Base-by-base conservation (phyloP, 305 asterid genomes). In the Fraxinus floribunda region DNA sequence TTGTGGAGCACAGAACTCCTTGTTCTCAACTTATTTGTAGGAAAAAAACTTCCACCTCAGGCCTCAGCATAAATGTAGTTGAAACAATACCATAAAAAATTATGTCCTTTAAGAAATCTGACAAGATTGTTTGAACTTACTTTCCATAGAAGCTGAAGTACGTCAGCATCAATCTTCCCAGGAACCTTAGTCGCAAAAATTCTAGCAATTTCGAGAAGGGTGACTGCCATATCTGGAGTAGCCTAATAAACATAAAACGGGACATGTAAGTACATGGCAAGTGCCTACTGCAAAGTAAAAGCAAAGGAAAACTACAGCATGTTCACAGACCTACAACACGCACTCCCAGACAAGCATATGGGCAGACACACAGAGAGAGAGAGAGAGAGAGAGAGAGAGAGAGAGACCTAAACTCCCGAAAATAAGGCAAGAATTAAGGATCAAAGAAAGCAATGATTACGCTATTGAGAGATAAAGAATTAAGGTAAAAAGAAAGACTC, bases 201-300 rank as follows among this genome's bases (percentile, higher is more conserved):
- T 88, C 99, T 89, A 85, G 98, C 99, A 83, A 96, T 92, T 90
- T 96, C 98, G 81, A 96, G 98, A 90, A 96, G 98, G 73, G 99
- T 96, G 81, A 96, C 98, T 29, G 99, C 99, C 99, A 96, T 94
- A 88, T 92, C 99, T 73, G 99, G 99, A 81, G 98, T 96, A 84
- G 99, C 99, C 99, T 96, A 79, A 82, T 29, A 86, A 85, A 78
- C 36, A 82, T 72, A 79, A 86, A 83, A 84, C 34, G 52, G 78
- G 75, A 39, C 81, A 79, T 24, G 71, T 81, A 72, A 87, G 77
- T 82, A 75, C 79, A 26, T 44, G 29, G 38, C 57, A 80, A 32
- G 22, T 39, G 77, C 62, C 77, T 60, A 46, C 38, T 76, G 57
- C 39, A 15, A 77, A 55, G 20, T 79, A 55, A 34, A 87, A 60